A percentile compares a stretch with the other conserved stretches of the same genome.
phyloP scores from a whole-genome alignment of 805 yeast species.

The Lipomyces sp. region DNA sequence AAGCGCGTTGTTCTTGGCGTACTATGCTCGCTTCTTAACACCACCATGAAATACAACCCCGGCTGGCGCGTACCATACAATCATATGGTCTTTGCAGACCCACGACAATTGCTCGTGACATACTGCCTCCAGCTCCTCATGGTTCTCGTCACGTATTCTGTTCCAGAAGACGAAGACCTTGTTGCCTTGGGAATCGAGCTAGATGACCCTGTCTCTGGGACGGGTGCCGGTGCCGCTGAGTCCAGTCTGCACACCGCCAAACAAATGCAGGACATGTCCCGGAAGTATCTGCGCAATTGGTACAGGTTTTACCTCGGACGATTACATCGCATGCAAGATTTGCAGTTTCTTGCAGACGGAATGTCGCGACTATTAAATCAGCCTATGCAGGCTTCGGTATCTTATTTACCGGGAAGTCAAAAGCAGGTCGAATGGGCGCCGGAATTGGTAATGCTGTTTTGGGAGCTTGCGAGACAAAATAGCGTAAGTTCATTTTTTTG shows the following conservation, averaged over 20 bases:
- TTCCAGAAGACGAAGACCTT: slow-evolving; percentile 43
- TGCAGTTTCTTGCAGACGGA: slow-evolving; percentile 37
- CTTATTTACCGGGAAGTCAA: slow-evolving; percentile 35
- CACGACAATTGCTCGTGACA: slow-evolving; percentile 41
- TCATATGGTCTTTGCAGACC: slow-evolving; percentile 32
- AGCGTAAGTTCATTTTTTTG: slow-evolving; percentile 21
- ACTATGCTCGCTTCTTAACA: slow-evolving; percentile 67
- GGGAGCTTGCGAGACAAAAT: slow-evolving; percentile 80
- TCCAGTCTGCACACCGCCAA: slow-evolving; percentile 6
- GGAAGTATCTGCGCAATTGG: slow-evolving; percentile 30
- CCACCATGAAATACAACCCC: slow-evolving; percentile 42
- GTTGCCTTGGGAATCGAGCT: slow-evolving; percentile 9
- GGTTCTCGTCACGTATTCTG: slow-evolving; percentile 58
- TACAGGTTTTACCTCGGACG: slow-evolving; percentile 37
- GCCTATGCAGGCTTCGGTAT: slow-evolving; percentile 39
- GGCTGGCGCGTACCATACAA: slow-evolving; percentile 39
- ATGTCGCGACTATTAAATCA: slow-evolving; percentile 38
- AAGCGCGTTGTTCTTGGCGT: slow-evolving; percentile 48
- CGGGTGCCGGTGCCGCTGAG: slow-evolving; percentile 3
- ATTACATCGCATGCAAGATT: slow-evolving; percentile 37
- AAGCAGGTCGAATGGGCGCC: slow-evolving; percentile 44
- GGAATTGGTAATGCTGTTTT: slow-evolving; percentile 60
- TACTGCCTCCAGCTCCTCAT: slow-evolving; percentile 61
- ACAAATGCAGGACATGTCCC: slow-evolving; percentile 4
- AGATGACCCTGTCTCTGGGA: not conserved